A percentile compares a stretch with the other conserved stretches of the same genome.
These are phyloP conservation scores for Betula pendula DNA, from an alignment of 306 rosid species.

Conservation along the genomic window DNA sequence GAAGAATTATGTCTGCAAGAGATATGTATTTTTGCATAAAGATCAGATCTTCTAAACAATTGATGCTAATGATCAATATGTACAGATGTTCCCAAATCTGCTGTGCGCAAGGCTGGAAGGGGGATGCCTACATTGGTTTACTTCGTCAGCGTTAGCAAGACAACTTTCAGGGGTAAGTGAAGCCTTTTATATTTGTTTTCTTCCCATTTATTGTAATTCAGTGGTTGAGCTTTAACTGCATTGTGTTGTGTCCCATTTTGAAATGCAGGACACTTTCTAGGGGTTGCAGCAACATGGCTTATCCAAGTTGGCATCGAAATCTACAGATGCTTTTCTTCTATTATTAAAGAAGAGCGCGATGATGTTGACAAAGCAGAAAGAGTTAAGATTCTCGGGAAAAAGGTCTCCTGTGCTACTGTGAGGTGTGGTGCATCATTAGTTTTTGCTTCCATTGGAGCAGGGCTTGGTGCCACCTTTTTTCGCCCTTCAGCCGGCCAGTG, in stretches of 20 bases:
- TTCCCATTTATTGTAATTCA: neutral
- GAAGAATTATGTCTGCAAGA: neutral
- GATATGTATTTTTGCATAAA: neutral
- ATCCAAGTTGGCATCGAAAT: slow-evolving; percentile 73
- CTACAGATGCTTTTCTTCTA: slow-evolving; percentile 36
- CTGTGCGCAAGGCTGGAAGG: slow-evolving; percentile 73
- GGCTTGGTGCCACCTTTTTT: slow-evolving; percentile 65
- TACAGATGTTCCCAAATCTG: slow-evolving; percentile 73
- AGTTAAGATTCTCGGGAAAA: slow-evolving; percentile 40
- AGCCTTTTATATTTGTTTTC: neutral
- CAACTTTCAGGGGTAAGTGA: slow-evolving; percentile 71
- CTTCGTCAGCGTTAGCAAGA: slow-evolving; percentile 58
- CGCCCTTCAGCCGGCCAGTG: slow-evolving; percentile 77
- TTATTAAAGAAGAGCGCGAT: slow-evolving; percentile 36
- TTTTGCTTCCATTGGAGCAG: slow-evolving; percentile 84
- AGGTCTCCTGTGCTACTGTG: slow-evolving; percentile 49
- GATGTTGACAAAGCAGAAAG: slow-evolving; percentile 34
- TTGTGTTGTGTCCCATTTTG: slow-evolving; percentile 19
- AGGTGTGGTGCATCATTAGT: slow-evolving; percentile 65
- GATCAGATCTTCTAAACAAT: neutral
- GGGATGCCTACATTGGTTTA: slow-evolving; percentile 54
- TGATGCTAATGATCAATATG: slow-evolving; percentile 16
- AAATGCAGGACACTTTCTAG: slow-evolving; percentile 62
- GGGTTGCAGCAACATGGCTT: slow-evolving; percentile 80
- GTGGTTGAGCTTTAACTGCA: slow-evolving; percentile 24